Conservation (phyloP, 441 rosid species). For the Manihot esculenta region DNA sequence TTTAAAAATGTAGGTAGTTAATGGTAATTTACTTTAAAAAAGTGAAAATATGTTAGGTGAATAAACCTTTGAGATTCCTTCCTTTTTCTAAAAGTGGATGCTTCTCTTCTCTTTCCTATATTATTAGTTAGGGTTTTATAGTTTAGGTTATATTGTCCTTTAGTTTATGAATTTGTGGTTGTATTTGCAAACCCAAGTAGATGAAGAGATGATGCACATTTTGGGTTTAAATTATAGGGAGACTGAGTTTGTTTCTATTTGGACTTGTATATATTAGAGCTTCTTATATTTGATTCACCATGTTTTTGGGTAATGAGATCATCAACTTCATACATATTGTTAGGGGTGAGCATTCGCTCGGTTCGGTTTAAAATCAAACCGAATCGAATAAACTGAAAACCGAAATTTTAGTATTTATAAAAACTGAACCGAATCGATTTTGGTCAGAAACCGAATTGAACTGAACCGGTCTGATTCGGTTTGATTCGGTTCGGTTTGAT, state of each 20-base stretch:
- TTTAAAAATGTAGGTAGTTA: no score
- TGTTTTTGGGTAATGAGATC: not conserved
- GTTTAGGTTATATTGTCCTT: constrained; percentile 30
- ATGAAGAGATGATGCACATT: constrained; percentile 24
- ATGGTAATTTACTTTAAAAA: no score
- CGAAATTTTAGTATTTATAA: no score
- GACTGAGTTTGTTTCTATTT: constrained; percentile 17
- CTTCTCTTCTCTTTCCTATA: constrained; percentile 14
- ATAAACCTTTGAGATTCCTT: constrained; percentile 12
- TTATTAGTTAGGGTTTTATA: constrained; percentile 4
- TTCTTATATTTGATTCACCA: not conserved
- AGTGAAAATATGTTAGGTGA: not conserved
- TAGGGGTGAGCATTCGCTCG: no score
- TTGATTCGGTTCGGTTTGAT: no score
- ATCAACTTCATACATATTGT: no score
- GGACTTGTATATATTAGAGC: not conserved
- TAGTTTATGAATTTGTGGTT: constrained; percentile 3
- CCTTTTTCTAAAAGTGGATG: not conserved
- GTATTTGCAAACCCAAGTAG: constrained; percentile 14
- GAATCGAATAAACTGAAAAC: no score
- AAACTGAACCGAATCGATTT: no score
- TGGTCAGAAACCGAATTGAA: no score
- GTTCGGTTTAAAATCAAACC: no score
- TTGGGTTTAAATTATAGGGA: constrained; percentile 20
- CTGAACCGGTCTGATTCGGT: no score